Evolutionary conservation across 2,329 filamentous ascomycete species (phyloP).

Genomic region (Sclerotiophoma versabilis): DNA sequence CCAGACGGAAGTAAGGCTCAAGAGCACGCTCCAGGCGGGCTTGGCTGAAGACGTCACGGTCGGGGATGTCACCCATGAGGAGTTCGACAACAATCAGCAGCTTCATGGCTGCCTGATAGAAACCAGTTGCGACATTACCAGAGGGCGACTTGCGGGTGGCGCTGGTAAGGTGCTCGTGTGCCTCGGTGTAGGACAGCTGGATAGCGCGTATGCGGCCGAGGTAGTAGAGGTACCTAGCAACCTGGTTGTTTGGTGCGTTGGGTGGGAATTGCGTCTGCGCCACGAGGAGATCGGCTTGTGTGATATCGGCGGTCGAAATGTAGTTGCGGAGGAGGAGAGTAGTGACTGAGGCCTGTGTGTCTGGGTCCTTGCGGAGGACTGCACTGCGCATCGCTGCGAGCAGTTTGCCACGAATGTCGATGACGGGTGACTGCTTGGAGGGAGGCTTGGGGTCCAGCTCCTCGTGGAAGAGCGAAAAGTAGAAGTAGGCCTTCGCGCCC

Average conservation of each 20-base stretch:
- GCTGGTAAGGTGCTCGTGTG: constrained; percentile 90
- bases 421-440: constrained; percentile 85
- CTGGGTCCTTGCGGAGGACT: constrained; percentile 94
- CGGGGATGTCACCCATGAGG: constrained; percentile 97
- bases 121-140: constrained; percentile 86
- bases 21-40: constrained; percentile 85
- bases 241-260: constrained; percentile 96
- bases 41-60: constrained; percentile 91
- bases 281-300: constrained; percentile 93
- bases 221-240: constrained; percentile 97
- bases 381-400: constrained; percentile 90
- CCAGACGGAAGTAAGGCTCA: constrained; percentile 90
- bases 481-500: constrained; percentile 96
- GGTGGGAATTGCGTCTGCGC: constrained; percentile 95
- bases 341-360: constrained; percentile 96
- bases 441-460: constrained; percentile 86
- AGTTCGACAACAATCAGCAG: constrained; percentile 95
- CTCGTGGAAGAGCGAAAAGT: constrained; percentile 95
- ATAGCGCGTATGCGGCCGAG: constrained; percentile 95
- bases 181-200: constrained; percentile 95
- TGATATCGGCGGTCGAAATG: constrained; percentile 93
- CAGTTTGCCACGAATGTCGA: constrained; percentile 83
- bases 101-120: constrained; percentile 96
- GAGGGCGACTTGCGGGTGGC: constrained; percentile 95
- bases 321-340: constrained; percentile 96